Conservation (phyloP, 768 basidiomycete genomes). For the Boletellus emodensis region DNA sequence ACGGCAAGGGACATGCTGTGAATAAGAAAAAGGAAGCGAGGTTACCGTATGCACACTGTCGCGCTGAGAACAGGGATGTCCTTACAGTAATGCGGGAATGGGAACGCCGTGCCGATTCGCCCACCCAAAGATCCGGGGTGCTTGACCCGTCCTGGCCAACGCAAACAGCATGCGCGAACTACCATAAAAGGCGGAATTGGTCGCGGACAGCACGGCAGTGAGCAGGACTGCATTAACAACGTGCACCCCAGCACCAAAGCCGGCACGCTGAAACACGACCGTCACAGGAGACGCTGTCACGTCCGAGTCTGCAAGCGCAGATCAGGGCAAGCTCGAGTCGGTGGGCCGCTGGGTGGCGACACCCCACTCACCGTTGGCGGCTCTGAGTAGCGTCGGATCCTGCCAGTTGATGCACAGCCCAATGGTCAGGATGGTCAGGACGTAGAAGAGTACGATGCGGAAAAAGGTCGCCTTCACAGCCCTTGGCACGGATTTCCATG, state of each 20-base stretch:
- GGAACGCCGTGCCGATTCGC: slow-evolving; percentile 65
- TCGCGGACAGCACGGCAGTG: slow-evolving; percentile 62
- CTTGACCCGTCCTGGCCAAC: slow-evolving; percentile 62
- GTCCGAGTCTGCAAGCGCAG: slow-evolving; percentile 34
- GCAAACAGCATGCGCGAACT: slow-evolving; percentile 58
- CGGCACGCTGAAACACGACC: slow-evolving; percentile 58
- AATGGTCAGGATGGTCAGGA: slow-evolving; percentile 61
- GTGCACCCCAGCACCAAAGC: slow-evolving; percentile 58
- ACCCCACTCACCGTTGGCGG: slow-evolving; percentile 38
- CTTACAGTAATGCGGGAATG: slow-evolving; percentile 48
- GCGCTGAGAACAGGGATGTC: slow-evolving; percentile 16
- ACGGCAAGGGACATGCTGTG: slow-evolving; percentile 46
- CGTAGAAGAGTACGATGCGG: slow-evolving; percentile 61
- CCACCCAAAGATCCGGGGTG: slow-evolving; percentile 61
- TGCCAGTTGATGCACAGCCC: slow-evolving; percentile 61
- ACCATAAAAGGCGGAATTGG: slow-evolving; percentile 63
- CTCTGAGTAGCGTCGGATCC: slow-evolving; percentile 48
- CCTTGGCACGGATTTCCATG: slow-evolving; percentile 57
- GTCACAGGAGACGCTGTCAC: slow-evolving; percentile 61
- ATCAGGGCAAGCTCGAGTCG: background rate
- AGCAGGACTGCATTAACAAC: slow-evolving; percentile 66
- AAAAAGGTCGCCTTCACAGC: slow-evolving; percentile 69
- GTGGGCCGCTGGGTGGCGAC: too few relatives aligned
- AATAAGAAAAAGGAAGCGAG: too few relatives aligned
- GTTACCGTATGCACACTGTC: too few relatives aligned